Conservation (phyloP, 2,329 filamentous ascomycete species). For the Pseudogymnoascus sp. region DNA sequence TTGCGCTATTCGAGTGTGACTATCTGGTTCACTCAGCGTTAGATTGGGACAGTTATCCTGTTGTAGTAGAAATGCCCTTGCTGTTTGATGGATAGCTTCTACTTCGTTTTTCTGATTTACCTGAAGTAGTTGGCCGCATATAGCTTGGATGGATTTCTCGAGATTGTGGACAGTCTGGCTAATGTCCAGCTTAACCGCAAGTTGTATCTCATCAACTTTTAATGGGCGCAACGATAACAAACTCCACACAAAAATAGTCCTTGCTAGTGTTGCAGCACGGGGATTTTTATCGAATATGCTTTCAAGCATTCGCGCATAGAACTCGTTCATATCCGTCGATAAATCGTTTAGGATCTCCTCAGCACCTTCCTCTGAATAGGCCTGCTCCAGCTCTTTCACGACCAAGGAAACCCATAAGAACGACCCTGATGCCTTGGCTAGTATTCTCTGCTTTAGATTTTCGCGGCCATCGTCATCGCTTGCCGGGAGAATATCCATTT, state of each 20-base stretch:
- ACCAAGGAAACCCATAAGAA: slow-evolving; percentile 30
- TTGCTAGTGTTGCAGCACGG: slow-evolving; percentile 22
- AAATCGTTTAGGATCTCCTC: slow-evolving; percentile 25
- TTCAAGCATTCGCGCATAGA: slow-evolving; percentile 12
- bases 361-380: slow-evolving; percentile 21
- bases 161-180: slow-evolving; percentile 18
- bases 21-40: slow-evolving; percentile 12
- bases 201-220: slow-evolving; percentile 21
- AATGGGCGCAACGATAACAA: slow-evolving; percentile 20
- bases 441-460: slow-evolving; percentile 17
- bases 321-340: slow-evolving; percentile 26
- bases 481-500: slow-evolving; percentile 16
- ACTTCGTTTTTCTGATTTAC: slow-evolving; percentile 19
- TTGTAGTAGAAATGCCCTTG: slow-evolving; percentile 23
- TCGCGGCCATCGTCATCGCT: background rate
- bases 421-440: slow-evolving; percentile 24
- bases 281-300: slow-evolving; percentile 9
- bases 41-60: slow-evolving; percentile 20
- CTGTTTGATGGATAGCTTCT: slow-evolving; percentile 25
- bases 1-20: slow-evolving; percentile 22
- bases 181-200: slow-evolving; percentile 25
- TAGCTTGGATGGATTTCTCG: slow-evolving; percentile 16
- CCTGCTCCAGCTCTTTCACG: slow-evolving; percentile 24
- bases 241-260: slow-evolving; percentile 25
- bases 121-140: slow-evolving; percentile 27